These are phyloP conservation scores for Pythium phragmiticola DNA, from an alignment of 352 stramenopile species.

Conservation along the genomic window DNA sequence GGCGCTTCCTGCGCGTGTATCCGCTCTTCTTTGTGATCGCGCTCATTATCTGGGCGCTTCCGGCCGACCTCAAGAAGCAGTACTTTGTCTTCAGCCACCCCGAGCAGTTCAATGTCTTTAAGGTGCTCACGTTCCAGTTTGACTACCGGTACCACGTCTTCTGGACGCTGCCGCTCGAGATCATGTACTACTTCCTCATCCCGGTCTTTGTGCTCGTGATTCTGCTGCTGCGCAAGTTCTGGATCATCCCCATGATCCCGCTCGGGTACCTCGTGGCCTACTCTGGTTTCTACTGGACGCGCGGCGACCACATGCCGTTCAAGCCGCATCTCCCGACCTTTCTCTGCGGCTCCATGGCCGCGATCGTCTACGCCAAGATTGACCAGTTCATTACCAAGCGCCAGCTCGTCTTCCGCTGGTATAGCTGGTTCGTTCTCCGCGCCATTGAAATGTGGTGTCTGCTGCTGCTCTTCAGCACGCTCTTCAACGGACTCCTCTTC, in stretches of 20 bases:
- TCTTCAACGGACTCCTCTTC: conserved; percentile 30
- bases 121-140: conserved; percentile 37
- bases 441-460: conserved; percentile 22
- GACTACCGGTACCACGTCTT: conserved; percentile 14
- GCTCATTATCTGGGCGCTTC: conserved; percentile 33
- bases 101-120: conserved; percentile 32
- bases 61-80: conserved; percentile 30
- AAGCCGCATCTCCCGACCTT: conserved; percentile 36
- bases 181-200: conserved; percentile 44
- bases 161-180: conserved; percentile 33
- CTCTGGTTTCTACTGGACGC: conserved; percentile 21
- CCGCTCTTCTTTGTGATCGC: conserved; percentile 42
- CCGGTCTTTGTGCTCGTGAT: conserved; percentile 27
- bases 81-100: conserved; percentile 18
- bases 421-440: conserved; percentile 15
- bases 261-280: conserved; percentile 26
- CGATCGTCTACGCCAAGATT: conserved; percentile 29
- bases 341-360: conserved; percentile 32
- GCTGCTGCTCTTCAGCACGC: conserved; percentile 26
- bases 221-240: conserved; percentile 11
- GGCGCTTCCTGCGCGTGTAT: conserved; percentile 49
- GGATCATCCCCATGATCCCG: conserved; percentile 12
- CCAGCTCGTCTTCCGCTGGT: conserved; percentile 2
- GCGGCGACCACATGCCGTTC: conserved; percentile 28
- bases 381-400: conserved; percentile 10